A percentile compares a stretch with the other conserved stretches of the same genome.
These are phyloP conservation scores for Eutrema salsugineum DNA, from an alignment of 441 rosid genomes.

Conservation along the genomic window DNA sequence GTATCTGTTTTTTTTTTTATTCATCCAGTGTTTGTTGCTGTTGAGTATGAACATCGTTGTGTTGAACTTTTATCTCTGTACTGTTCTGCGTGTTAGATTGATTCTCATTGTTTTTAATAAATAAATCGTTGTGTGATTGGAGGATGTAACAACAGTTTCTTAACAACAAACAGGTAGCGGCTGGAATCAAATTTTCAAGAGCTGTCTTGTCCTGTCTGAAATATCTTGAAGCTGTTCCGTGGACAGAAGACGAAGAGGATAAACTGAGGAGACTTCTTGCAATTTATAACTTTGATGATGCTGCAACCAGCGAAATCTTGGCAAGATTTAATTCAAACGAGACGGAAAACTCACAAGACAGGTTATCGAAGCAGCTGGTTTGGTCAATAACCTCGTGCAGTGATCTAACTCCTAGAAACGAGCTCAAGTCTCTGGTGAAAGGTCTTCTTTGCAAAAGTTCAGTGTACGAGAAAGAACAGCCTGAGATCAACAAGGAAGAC, in stretches of 20 bases:
- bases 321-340: slow-evolving; percentile 49
- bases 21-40: background rate
- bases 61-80: background rate
- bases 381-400: slow-evolving; percentile 62
- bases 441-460: slow-evolving; percentile 85
- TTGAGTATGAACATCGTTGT: background rate
- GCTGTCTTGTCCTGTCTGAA: slow-evolving; percentile 67
- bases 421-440: slow-evolving; percentile 68
- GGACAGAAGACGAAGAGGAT: slow-evolving; percentile 95
- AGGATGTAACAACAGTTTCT: slow-evolving; percentile 24
- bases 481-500: slow-evolving; percentile 64
- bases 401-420: slow-evolving; percentile 70
- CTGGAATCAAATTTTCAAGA: slow-evolving; percentile 58
- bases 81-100: background rate
- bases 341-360: slow-evolving; percentile 40
- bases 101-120: background rate
- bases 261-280: slow-evolving; percentile 56
- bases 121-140: background rate
- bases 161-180: slow-evolving; percentile 51
- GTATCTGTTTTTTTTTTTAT: background rate
- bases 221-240: slow-evolving; percentile 86
- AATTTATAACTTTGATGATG: slow-evolving; percentile 50
- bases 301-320: slow-evolving; percentile 51
- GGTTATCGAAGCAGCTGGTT: slow-evolving; percentile 61
- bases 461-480: slow-evolving; percentile 78